A percentile compares a stretch with the other conserved stretches of the same genome.
Evolutionary conservation across 371 early-diverging fungal species (phyloP).

Genomic region (Rhizopus arrhizus): DNA sequence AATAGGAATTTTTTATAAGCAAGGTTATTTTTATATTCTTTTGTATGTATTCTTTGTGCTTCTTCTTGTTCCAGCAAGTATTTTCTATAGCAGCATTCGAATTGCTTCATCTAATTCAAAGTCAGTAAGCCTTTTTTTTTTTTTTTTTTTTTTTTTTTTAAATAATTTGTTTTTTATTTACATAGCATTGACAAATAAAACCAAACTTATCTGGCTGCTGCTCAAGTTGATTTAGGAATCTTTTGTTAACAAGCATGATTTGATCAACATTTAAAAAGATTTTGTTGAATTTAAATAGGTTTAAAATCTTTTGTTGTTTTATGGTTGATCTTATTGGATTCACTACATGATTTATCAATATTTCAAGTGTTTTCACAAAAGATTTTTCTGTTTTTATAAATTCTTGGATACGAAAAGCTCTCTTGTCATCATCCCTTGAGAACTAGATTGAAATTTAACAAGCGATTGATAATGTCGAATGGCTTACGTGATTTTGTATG

Average conservation of each 20-base stretch:
- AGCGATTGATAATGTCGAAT: not conserved
- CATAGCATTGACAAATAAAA: conserved; percentile 43
- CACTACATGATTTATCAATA: conserved; percentile 34
- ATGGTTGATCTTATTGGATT: conserved; percentile 29
- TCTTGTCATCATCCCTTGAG: conserved; percentile 32
- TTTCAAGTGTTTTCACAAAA: conserved; percentile 42
- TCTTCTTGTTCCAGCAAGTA: conserved; percentile 41
- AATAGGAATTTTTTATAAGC: conserved; percentile 37
- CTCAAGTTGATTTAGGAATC: conserved; percentile 35
- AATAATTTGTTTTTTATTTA: conserved; percentile 17
- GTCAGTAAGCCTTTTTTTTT: not conserved
- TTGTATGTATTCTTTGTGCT: conserved; percentile 40
- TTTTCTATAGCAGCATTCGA: conserved; percentile 47
- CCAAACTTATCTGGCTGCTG: conserved; percentile 31
- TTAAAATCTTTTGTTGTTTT: conserved; percentile 35
- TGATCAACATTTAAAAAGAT: conserved; percentile 52
- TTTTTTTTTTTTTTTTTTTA: not conserved
- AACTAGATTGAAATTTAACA: conserved; percentile 1
- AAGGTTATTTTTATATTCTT: conserved; percentile 40
- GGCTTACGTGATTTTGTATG: conserved; percentile 11
- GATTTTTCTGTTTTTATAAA: conserved; percentile 45
- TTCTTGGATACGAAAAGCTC: conserved; percentile 39
- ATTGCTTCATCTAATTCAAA: conserved; percentile 32
- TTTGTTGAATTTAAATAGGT: conserved; percentile 41
- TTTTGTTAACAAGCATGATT: conserved; percentile 34